These are phyloP conservation scores for Pilaira anomala DNA, from an alignment of 192 early-diverging fungal genomes.

Conservation along the genomic window DNA sequence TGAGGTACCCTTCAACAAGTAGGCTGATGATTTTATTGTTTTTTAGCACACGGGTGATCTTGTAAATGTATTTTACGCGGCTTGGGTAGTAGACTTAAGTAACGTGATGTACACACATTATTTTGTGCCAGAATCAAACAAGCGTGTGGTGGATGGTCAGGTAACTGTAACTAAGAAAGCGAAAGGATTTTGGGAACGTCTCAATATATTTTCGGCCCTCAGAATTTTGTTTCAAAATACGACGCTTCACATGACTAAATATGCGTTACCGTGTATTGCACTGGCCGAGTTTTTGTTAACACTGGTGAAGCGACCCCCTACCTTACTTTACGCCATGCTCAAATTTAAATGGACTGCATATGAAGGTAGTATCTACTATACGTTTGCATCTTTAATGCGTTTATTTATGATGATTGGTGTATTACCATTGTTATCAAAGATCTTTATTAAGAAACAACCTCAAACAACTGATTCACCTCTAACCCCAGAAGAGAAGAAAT, in stretches of 20 bases:
- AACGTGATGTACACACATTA: conserved; percentile 3
- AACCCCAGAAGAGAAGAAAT: neutral
- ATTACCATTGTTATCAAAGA: conserved; percentile 32
- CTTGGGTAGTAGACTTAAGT: conserved; percentile 9
- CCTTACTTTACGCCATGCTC: conserved; percentile 42
- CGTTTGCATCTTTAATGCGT: conserved; percentile 22
- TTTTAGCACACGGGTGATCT: conserved; percentile 4
- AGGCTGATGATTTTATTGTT: no score
- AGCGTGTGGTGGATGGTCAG: neutral
- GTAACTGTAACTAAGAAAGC: neutral
- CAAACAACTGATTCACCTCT: neutral
- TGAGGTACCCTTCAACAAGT: neutral
- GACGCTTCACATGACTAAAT: conserved; percentile 4
- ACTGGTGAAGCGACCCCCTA: conserved; percentile 24
- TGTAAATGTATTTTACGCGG: conserved; percentile 19
- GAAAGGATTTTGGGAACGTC: conserved; percentile 1
- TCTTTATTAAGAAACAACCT: conserved; percentile 25
- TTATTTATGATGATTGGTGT: conserved; percentile 34
- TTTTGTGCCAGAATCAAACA: conserved; percentile 37
- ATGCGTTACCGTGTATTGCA: conserved; percentile 23
- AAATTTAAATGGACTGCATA: conserved; percentile 46
- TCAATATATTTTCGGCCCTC: conserved; percentile 35
- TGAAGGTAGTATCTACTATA: conserved; percentile 40
- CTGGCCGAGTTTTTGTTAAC: conserved; percentile 28
- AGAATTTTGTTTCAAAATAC: conserved; percentile 19